Conservation (phyloP, 2,329 filamentous ascomycete genomes). For the Fusarium odoratissimum region DNA sequence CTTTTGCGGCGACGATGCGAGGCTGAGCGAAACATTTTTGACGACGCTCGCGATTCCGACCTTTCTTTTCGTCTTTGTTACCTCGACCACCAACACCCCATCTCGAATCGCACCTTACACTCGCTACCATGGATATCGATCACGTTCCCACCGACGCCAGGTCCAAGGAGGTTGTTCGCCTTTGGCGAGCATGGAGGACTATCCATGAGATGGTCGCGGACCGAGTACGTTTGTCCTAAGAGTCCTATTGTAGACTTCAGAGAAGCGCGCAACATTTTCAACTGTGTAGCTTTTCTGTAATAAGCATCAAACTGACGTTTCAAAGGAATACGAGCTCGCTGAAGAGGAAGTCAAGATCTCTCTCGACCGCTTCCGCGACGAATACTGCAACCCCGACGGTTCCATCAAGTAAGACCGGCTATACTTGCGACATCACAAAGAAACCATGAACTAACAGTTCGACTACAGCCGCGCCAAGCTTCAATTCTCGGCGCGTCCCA, state of each 20-base stretch:
- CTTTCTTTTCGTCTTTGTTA: slow-evolving; percentile 17
- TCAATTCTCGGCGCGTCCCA: slow-evolving; percentile 88
- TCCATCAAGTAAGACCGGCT: slow-evolving; percentile 73
- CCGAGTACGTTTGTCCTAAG: slow-evolving; percentile 66
- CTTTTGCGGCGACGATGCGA: slow-evolving; percentile 43
- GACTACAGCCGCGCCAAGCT: slow-evolving; percentile 79
- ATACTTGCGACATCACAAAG: background rate
- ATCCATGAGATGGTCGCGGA: slow-evolving; percentile 95
- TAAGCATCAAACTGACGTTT: slow-evolving; percentile 18
- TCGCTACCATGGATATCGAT: slow-evolving; percentile 52
- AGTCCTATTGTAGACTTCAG: slow-evolving; percentile 3
- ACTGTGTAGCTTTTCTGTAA: slow-evolving; percentile 1
- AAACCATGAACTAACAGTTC: slow-evolving; percentile 3
- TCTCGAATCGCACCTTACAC: slow-evolving; percentile 1
- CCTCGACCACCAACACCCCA: slow-evolving; percentile 3
- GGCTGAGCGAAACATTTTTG: slow-evolving; percentile 48
- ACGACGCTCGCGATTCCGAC: slow-evolving; percentile 17
- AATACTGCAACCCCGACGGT: slow-evolving; percentile 79
- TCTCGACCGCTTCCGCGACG: slow-evolving; percentile 80
- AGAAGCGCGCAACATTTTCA: background rate
- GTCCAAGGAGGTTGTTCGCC: slow-evolving; percentile 69
- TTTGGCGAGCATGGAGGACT: slow-evolving; percentile 95
- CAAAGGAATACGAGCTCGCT: slow-evolving; percentile 89
- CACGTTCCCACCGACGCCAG: slow-evolving; percentile 61
- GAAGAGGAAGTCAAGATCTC: slow-evolving; percentile 90